Evolutionary conservation across 225 moss, liverwort and hornwort genomes (phyloP), one percentile per base, ranked within the genome.

Genomic region (Asterella californica): DNA sequence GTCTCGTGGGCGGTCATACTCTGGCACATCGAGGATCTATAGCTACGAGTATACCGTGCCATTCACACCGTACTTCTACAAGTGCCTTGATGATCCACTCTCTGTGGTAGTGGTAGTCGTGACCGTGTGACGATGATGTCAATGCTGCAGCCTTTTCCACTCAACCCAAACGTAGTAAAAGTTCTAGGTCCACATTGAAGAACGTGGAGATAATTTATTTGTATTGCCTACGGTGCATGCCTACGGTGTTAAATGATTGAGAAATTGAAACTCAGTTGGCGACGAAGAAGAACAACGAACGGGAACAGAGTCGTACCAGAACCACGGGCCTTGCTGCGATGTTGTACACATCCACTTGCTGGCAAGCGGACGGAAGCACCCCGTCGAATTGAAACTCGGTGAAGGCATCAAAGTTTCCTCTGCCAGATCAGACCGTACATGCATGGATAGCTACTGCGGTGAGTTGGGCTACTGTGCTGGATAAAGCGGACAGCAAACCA

Each of bases 371-470:
- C 46, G 93, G 93, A 46, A 95, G 80, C 54, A 95, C 93, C 17
- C 85, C 92, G 87, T 95, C 95, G 62, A 95, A 95, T 17, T 93
- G 91, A 75, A 95, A 95, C 72, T 95, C 91, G 10, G 88, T 92
- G 86, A 95, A 95, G 82, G 92, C 94, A 76, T 89, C 81, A 79
- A 95, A 95, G 82, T 88, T 95, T 81, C 91, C 90, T 77, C 92
- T 91, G 81, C 82, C 74, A 61, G 77, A 45, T 45, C 10, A 32
- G 42, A 42, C n/a, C 10, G 46, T 59, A 71, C 55, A 54, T 24
- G 36, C 45, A 62, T 1, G 15, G 11, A 70, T 48, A 66, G 47
- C 45, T 37, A 6, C 45, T 52, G 47, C 7, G n/a, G 29, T 75
- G 21, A 69, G n/a, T n/a, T n/a, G 69, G 52, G 12, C 12, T 48